phyloP scores from a whole-genome alignment of 108 stramenopile species.

The Cyclotella choctawhatcheeana region DNA sequence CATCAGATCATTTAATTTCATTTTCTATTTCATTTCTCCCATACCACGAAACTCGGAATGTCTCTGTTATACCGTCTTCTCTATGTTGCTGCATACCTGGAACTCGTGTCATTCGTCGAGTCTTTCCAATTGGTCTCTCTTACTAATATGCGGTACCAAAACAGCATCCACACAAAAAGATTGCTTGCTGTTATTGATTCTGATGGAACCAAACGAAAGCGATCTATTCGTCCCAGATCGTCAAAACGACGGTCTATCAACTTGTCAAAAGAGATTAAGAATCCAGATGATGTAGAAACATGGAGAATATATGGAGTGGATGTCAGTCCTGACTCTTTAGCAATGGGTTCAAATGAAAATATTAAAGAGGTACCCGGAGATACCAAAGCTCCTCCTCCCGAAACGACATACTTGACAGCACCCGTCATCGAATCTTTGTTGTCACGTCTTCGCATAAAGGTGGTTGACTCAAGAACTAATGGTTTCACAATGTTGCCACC shows the following conservation, averaged over 20 bases:
- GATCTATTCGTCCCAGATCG: background rate
- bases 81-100: too few species aligned
- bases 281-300: constrained; percentile 42
- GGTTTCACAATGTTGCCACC: constrained; percentile 40
- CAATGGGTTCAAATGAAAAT: constrained; percentile 33
- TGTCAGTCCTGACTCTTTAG: constrained; percentile 72
- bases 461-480: background rate
- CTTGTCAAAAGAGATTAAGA: constrained; percentile 12
- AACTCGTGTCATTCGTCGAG: too few species aligned
- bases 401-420: constrained; percentile 44
- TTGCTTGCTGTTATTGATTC: constrained; percentile 1
- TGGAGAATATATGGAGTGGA: constrained; percentile 79
- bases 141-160: too few species aligned
- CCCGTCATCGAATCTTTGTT: constrained; percentile 50
- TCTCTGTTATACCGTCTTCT: too few species aligned
- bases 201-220: background rate
- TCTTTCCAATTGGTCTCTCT: too few species aligned
- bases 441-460: constrained; percentile 44
- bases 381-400: constrained; percentile 20
- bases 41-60: too few species aligned
- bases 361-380: background rate
- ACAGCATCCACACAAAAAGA: too few species aligned
- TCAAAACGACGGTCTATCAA: background rate
- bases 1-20: too few species aligned
- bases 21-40: too few species aligned